Base-by-base conservation (phyloP, 805 yeast genomes). In the Cyberlindnera subsufficiens region DNA sequence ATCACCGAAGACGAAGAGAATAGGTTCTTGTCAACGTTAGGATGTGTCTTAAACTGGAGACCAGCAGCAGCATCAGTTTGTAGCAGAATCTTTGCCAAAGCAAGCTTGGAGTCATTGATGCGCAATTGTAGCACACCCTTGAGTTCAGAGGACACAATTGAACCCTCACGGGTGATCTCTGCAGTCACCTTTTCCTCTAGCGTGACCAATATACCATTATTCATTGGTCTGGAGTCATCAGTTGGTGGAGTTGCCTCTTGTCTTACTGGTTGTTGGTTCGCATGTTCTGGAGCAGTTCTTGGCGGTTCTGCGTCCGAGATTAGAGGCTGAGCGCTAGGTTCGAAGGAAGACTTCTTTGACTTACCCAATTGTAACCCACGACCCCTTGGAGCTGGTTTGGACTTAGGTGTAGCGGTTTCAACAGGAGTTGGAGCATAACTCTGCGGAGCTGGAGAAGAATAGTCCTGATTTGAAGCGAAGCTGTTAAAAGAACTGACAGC, bases 41-140 rank as follows among this genome's bases (percentile, higher is more conserved):
- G 99, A 69, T 93, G 96, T 14, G 98, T 89, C 65, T 90, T 90
- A 70, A 77, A 93, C 59, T 83, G 89, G 37, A 80, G 50, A 68
- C 78, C 63, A 32, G 70, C 63, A 14, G 73, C 65, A 27, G 74
- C 73, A 18, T 65, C 69, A 34, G 80, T 71, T 34, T 68, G 63
- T 50, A 90, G 67, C 47, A 75, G 58, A 45, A 93, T 72, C 59
- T 76, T 77, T 42, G 88, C 76, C 52, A 74, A 75, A 13, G 95
- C 80, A 51, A 82, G 71, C 32, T 72, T 76, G n/a, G 84, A 69
- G 56, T 89, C 77, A 61, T 84, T 89, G 50, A 93, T 80, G 61
- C 96, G 82, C 60, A 93, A 70, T 65, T 88, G 95, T 53, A 91
- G 71, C 53, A 86, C 95, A 64, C 99, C 98, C 65, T 87, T 87